Evolutionary conservation across 768 basidiomycete species (phyloP), one percentile per base, ranked within the genome.

Genomic region (Chalciporus pseudorubinellus): DNA sequence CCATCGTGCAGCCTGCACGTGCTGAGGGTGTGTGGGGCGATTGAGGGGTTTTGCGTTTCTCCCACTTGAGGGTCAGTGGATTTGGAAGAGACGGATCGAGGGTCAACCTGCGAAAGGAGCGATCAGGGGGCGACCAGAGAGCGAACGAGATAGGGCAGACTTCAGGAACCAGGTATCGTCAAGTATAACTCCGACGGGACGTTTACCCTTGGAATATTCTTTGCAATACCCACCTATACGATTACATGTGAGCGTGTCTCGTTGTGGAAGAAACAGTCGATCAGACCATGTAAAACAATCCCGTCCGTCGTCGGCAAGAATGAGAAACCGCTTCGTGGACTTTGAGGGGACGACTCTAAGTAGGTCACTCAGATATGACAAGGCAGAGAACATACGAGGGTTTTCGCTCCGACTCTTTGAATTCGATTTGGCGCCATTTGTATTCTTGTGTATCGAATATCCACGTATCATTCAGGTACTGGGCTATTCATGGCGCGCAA

Each of bases 121-220:
- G 10, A 28, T 53, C 3, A 40, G 19, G 11, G 18, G 9, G 11
- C 22, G 19, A 18, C 9, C 33, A 11, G 12, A 34, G 2, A 4
- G n/a, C 7, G 21, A 2, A 1, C 31, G 20, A 18, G 33, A 19
- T 7, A 31, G 43, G 12, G 68, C 78, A 3, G 48, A 89, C 87
- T 81, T 80, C 6, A 97, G 75, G 46, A 93, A 74, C 94, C 92
- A 97, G 0, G 89, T 91, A 62, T 97, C 92, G 16, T 92, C 90
- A 6, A 95, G 75, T 72, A 89, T 92, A n/a, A 92, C 74, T 1
- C 93, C 93, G 12, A 91, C 72, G 0, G 89, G 85, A 1, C 89
- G 82, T 62, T 92, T 91, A 3, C 92, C 91, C 63, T 94, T 93
- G 19, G 70, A 62, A 59, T 94, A 95, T 69, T 92, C 88, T 66